These are phyloP conservation scores for Thymus quinquecostatus DNA, from an alignment of 257 asterid species.

Conservation along the genomic window DNA sequence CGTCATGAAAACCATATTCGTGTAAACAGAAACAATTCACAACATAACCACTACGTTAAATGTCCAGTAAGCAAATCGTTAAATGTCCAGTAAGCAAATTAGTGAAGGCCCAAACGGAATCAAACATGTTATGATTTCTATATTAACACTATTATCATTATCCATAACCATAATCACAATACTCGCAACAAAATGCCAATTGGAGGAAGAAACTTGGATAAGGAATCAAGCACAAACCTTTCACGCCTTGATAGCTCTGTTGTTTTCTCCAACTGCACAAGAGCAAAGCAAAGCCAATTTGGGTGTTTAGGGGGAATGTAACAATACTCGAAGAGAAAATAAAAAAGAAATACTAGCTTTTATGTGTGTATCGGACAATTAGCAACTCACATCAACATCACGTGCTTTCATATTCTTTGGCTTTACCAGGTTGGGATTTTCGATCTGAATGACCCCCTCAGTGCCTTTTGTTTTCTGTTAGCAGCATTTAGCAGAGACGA, in stretches of 20 bases:
- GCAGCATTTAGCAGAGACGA: slow-evolving; percentile 26
- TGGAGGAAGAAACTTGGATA: neutral
- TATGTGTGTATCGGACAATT: neutral
- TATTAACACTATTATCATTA: no score
- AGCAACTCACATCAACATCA: slow-evolving; percentile 70
- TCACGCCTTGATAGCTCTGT: slow-evolving; percentile 92
- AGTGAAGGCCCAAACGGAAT: neutral
- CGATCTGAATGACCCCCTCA: slow-evolving; percentile 76
- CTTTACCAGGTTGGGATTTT: slow-evolving; percentile 81
- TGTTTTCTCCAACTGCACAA: slow-evolving; percentile 77
- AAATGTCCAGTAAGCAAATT: neutral
- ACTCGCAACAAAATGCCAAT: neutral
- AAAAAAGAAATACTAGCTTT: neutral
- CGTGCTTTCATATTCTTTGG: slow-evolving; percentile 86
- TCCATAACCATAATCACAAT: neutral
- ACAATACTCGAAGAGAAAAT: neutral
- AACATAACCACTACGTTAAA: neutral
- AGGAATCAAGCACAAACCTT: slow-evolving; percentile 53
- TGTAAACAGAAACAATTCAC: slow-evolving; percentile 18
- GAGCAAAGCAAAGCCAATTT: slow-evolving; percentile 22
- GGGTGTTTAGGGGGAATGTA: neutral
- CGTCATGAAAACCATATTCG: neutral
- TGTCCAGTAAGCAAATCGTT: neutral
- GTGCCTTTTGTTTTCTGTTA: slow-evolving; percentile 83
- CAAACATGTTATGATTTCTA: neutral